Evolutionary conservation across 768 basidiomycete genomes (phyloP).

Genomic region (Tylopilus sp.): DNA sequence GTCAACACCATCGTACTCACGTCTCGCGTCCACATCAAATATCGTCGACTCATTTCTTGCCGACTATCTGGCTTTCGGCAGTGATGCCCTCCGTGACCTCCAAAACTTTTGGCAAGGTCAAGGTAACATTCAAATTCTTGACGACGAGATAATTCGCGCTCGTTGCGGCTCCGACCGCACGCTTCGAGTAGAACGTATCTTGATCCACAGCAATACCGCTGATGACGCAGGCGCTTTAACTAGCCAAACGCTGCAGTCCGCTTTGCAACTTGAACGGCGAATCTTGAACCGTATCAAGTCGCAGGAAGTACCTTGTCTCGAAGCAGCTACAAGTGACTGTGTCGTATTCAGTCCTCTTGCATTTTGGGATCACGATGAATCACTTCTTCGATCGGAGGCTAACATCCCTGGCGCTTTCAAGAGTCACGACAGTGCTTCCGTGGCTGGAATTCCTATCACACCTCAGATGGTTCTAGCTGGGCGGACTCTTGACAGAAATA

Average conservation of each 20-base stretch:
- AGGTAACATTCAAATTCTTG: conserved; percentile 57
- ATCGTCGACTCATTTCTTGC: conserved; percentile 64
- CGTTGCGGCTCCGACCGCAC: conserved; percentile 68
- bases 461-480: conserved; percentile 78
- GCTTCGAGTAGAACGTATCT: conserved; percentile 72
- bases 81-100: conserved; percentile 59
- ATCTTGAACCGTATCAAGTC: conserved; percentile 46
- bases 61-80: conserved; percentile 48
- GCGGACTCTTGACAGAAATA: conserved; percentile 49
- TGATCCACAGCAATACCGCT: conserved; percentile 53
- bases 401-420: conserved; percentile 61
- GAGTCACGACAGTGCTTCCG: conserved; percentile 46
- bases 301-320: conserved; percentile 51
- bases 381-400: conserved; percentile 46
- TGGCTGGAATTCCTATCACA: conserved; percentile 63
- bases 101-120: conserved; percentile 70
- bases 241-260: conserved; percentile 57
- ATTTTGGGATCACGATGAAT: conserved; percentile 70
- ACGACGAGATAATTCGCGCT: conserved; percentile 68
- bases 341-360: conserved; percentile 69
- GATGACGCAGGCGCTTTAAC: conserved; percentile 52
- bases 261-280: conserved; percentile 58
- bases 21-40: conserved; percentile 47
- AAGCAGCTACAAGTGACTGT: conserved; percentile 51
- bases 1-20: conserved; percentile 63